Conservation (phyloP, 306 rosid genomes). For the Gastrolobium villosum region DNA sequence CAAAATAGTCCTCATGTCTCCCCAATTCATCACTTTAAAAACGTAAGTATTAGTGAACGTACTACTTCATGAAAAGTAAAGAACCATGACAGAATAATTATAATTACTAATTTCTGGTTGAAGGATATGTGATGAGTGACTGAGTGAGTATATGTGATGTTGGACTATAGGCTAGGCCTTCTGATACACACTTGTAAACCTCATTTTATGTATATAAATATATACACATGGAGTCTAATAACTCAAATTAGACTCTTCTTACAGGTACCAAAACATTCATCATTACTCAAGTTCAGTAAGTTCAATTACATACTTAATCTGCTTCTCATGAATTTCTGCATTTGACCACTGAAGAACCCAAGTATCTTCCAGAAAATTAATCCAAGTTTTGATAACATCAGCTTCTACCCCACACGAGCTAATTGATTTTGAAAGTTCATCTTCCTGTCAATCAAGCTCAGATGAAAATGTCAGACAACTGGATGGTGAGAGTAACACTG, state of each 20-base stretch:
- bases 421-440: constrained; percentile 82
- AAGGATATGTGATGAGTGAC: neutral
- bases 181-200: neutral
- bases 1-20: constrained; percentile 85
- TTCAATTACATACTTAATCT: constrained; percentile 73
- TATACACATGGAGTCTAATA: neutral
- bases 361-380: constrained; percentile 95
- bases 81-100: constrained; percentile 27
- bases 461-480: constrained; percentile 40
- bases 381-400: constrained; percentile 86
- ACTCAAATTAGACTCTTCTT: constrained; percentile 26
- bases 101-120: constrained; percentile 29
- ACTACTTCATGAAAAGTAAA: constrained; percentile 31
- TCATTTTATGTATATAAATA: neutral
- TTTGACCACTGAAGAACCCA: constrained; percentile 84
- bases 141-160: constrained; percentile 14
- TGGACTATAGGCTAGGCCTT: constrained; percentile 11
- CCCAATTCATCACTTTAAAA: constrained; percentile 88
- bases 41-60: constrained; percentile 47
- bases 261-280: constrained; percentile 25
- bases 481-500: constrained; percentile 25
- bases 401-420: constrained; percentile 79
- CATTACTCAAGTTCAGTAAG: constrained; percentile 42
- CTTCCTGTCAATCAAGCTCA: constrained; percentile 73
- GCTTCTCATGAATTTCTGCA: constrained; percentile 77